These are phyloP conservation scores for Physcomitrium patens DNA, from an alignment of 225 moss, liverwort and hornwort genomes.

Conservation along the genomic window DNA sequence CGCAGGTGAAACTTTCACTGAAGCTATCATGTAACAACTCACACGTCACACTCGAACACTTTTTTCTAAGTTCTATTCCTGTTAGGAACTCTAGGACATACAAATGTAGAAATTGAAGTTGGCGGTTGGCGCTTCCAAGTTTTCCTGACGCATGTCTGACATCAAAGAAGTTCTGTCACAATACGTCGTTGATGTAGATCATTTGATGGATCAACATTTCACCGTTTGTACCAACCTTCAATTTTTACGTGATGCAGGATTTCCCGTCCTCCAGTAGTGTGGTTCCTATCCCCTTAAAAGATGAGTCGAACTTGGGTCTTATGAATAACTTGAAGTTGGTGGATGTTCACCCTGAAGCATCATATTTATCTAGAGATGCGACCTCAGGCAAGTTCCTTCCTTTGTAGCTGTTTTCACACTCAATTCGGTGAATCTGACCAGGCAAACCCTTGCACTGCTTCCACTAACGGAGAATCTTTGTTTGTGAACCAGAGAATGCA, in stretches of 20 bases:
- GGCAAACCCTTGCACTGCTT: background rate
- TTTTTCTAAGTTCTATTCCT: no score
- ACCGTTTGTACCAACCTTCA: constrained; percentile 17
- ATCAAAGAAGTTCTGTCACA: background rate
- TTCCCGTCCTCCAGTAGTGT: constrained; percentile 38
- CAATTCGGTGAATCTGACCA: constrained; percentile 4
- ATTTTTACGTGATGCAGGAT: constrained; percentile 21
- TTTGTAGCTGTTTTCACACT: constrained; percentile 8
- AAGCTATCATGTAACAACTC: background rate
- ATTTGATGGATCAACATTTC: background rate
- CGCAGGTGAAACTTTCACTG: constrained; percentile 49
- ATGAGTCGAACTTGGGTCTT: constrained; percentile 10
- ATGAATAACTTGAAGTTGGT: constrained; percentile 21
- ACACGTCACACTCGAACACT: no score
- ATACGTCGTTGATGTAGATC: background rate
- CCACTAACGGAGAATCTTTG: background rate
- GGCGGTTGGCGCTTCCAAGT: no score
- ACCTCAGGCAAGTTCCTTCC: constrained; percentile 25
- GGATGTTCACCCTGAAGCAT: constrained; percentile 18
- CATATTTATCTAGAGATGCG: constrained; percentile 22
- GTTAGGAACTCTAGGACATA: no score
- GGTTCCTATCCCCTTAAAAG: constrained; percentile 17
- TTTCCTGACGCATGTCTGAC: background rate
- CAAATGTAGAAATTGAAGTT: no score
- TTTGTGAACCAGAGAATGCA: constrained; percentile 40